phyloP scores from a whole-genome alignment of 2,329 filamentous ascomycete species.

The Fusarium setosum region DNA sequence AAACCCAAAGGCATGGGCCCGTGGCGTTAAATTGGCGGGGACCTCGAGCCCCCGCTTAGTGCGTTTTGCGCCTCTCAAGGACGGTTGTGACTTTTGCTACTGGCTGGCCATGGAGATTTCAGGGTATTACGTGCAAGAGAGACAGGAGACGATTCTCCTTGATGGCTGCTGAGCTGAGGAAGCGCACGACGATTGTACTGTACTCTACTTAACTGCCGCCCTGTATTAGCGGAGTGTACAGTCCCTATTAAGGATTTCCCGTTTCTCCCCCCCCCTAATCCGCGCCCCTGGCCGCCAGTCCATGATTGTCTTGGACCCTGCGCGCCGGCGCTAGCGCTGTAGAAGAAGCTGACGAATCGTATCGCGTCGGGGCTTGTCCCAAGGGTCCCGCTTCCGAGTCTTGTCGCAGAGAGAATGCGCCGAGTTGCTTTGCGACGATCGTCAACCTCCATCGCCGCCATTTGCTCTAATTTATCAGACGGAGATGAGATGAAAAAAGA shows the following conservation, averaged over 20 bases:
- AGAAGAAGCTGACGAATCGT: slow-evolving; percentile 27
- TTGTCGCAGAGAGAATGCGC: slow-evolving; percentile 26
- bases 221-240: slow-evolving; percentile 5
- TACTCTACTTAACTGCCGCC: neutral
- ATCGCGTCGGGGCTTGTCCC: neutral
- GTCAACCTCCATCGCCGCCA: neutral
- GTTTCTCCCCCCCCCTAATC: slow-evolving; percentile 30
- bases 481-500: neutral
- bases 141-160: neutral
- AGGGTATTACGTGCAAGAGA: neutral
- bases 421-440: slow-evolving; percentile 13
- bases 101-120: neutral
- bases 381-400: slow-evolving; percentile 21
- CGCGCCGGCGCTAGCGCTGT: slow-evolving; percentile 28
- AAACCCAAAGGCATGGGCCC: slow-evolving; percentile 18
- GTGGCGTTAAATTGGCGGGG: slow-evolving; percentile 37
- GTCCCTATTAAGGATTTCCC: slow-evolving; percentile 15
- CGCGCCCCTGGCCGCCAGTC: slow-evolving; percentile 8
- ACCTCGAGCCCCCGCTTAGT: slow-evolving; percentile 28
- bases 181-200: no score
- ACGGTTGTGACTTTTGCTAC: no score
- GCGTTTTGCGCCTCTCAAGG: slow-evolving; percentile 20
- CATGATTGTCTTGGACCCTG: slow-evolving; percentile 39
- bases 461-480: neutral
- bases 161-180: neutral